Evolutionary conservation across 164 flowering plant genomes (phyloP).

Genomic region (Annona cherimola): DNA sequence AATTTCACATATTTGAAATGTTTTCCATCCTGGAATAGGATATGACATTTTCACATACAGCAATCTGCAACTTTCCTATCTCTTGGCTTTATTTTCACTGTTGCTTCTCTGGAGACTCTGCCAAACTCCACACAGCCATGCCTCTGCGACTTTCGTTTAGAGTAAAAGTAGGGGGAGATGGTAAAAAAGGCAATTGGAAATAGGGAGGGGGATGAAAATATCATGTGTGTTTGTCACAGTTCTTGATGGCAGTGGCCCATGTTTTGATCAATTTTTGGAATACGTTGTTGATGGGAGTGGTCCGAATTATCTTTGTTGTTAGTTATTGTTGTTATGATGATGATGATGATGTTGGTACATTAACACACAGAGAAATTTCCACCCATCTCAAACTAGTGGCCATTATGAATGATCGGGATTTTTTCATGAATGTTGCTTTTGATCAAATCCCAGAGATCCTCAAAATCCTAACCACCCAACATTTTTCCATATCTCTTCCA

Average conservation of each 20-base stretch:
- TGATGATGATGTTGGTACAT: too few species aligned
- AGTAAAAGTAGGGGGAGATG: constrained; percentile 10
- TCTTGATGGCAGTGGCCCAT: not conserved
- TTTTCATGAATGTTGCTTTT: not conserved
- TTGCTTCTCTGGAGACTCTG: constrained; percentile 33
- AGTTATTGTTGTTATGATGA: too few species aligned
- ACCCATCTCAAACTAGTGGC: not conserved
- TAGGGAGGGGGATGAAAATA: too few species aligned
- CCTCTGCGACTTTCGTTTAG: constrained; percentile 33
- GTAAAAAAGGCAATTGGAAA: constrained; percentile 3
- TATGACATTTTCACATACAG: constrained; percentile 14
- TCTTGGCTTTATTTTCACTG: constrained; percentile 28
- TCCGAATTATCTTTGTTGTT: too few species aligned
- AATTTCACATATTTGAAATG: too few species aligned
- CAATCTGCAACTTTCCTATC: constrained; percentile 17
- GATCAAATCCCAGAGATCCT: not conserved
- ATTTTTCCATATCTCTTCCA: not conserved
- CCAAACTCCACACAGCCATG: constrained; percentile 30
- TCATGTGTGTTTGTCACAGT: not conserved
- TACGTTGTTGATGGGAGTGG: too few species aligned
- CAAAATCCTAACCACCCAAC: not conserved
- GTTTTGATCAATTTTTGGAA: too few species aligned
- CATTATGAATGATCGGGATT: too few species aligned
- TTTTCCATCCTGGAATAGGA: not conserved
- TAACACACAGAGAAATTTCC: not conserved